A percentile compares a stretch with the other conserved stretches of the same genome.
phyloP scores from a whole-genome alignment of 331 rosid genomes.

The Acacia concinna region DNA sequence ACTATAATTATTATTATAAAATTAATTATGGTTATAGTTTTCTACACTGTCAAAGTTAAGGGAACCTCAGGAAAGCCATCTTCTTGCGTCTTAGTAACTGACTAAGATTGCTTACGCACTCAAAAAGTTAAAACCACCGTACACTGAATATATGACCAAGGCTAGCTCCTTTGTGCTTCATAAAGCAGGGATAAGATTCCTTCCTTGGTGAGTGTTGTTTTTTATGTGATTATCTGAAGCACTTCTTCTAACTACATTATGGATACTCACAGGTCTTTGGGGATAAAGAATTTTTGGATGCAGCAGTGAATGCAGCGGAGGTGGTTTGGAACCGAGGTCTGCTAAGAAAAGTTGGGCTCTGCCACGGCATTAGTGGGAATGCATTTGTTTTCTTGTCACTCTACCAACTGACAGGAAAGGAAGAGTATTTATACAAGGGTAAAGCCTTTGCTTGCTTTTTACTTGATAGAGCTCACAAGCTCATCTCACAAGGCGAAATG shows the following conservation, averaged over 20 bases:
- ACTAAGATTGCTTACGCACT: background rate
- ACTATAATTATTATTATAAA: background rate
- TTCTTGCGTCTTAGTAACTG: background rate
- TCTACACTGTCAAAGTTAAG: background rate
- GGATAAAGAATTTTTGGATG: conserved; percentile 57
- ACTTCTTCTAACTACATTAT: background rate
- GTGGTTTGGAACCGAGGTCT: conserved; percentile 63
- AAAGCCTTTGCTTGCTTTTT: conserved; percentile 71
- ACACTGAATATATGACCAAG: background rate
- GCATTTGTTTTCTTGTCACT: conserved; percentile 66
- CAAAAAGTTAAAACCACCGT: background rate
- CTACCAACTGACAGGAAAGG: conserved; percentile 58
- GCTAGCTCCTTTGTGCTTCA: background rate
- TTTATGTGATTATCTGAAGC: background rate
- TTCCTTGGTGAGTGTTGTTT: background rate
- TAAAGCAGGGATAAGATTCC: background rate
- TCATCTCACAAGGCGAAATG: conserved; percentile 58
- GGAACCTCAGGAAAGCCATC: background rate
- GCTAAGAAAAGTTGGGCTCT: conserved; percentile 62
- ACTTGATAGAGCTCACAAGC: conserved; percentile 60
- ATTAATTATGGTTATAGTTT: background rate
- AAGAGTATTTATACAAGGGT: conserved; percentile 51
- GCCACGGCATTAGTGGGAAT: conserved; percentile 78
- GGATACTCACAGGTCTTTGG: conserved; percentile 51
- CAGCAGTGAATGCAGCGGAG: conserved; percentile 65